Percentiles rank a stretch among this genome's conserved stretches.
phyloP scores from a whole-genome alignment of 1,139 yeast species.

The Blastobotrys petasosporus region DNA sequence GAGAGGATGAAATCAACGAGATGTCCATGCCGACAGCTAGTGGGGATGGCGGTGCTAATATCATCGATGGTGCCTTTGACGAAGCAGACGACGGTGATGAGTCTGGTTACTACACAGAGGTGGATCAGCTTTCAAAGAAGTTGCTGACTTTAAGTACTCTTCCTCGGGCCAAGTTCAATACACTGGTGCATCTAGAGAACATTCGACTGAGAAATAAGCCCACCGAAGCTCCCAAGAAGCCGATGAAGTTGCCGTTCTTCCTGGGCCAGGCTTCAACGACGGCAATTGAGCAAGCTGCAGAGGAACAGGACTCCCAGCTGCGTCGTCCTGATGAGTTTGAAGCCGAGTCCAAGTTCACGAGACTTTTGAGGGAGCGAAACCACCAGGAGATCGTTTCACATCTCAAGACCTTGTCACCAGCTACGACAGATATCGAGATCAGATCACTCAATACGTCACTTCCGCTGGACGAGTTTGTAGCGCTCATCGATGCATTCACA shows the following conservation, averaged over 20 bases:
- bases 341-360: slow-evolving; percentile 75
- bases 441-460: slow-evolving; percentile 64
- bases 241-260: slow-evolving; percentile 80
- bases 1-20: slow-evolving; percentile 44
- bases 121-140: slow-evolving; percentile 57
- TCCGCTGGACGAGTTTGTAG: slow-evolving; percentile 57
- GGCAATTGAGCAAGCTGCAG: slow-evolving; percentile 15
- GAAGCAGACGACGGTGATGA: slow-evolving; percentile 30
- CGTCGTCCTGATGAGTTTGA: slow-evolving; percentile 44
- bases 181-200: slow-evolving; percentile 73
- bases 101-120: slow-evolving; percentile 43
- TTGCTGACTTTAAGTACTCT: slow-evolving; percentile 70
- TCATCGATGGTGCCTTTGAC: slow-evolving; percentile 72
- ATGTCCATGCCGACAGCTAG: slow-evolving; percentile 69
- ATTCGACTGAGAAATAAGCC: slow-evolving; percentile 88
- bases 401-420: slow-evolving; percentile 64
- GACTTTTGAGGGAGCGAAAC: slow-evolving; percentile 49
- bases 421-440: slow-evolving; percentile 78
- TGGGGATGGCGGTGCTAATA: slow-evolving; percentile 71
- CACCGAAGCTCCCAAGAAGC: slow-evolving; percentile 78
- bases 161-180: slow-evolving; percentile 72
- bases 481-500: slow-evolving; percentile 60
- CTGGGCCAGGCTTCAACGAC: slow-evolving; percentile 55
- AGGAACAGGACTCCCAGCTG: slow-evolving; percentile 20
- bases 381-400: slow-evolving; percentile 48